Evolutionary conservation across 164 flowering plant genomes (phyloP).

Genomic region (Annona cherimola): DNA sequence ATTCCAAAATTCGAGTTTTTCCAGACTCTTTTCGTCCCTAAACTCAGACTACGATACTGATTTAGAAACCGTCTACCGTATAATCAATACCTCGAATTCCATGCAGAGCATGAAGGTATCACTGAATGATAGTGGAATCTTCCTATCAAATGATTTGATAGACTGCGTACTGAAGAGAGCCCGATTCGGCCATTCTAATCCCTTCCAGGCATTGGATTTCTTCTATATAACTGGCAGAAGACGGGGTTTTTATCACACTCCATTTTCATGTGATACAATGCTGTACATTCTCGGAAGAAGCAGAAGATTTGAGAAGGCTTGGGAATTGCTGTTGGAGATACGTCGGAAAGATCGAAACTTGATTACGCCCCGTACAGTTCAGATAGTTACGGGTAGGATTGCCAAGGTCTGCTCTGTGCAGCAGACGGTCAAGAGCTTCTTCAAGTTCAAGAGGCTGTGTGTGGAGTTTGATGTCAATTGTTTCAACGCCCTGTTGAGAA

Average conservation of each 20-base stretch:
- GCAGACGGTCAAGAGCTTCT: conserved; percentile 65
- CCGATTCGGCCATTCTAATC: conserved; percentile 71
- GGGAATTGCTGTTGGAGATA: conserved; percentile 59
- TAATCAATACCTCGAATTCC: conserved; percentile 34
- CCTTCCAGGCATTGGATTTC: conserved; percentile 60
- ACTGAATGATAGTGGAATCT: conserved; percentile 37
- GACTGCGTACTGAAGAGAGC: conserved; percentile 67
- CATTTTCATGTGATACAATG: conserved; percentile 65
- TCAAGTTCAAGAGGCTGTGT: conserved; percentile 44
- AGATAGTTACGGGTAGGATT: conserved; percentile 62
- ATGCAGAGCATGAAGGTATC: conserved; percentile 35
- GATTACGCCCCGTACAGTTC: conserved; percentile 56
- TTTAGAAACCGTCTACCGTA: conserved; percentile 31
- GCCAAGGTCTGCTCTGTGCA: conserved; percentile 81
- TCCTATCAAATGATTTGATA: conserved; percentile 56
- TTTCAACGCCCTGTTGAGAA: conserved; percentile 72
- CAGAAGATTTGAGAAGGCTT: conserved; percentile 47
- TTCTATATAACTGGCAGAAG: conserved; percentile 35
- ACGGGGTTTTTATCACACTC: conserved; percentile 58
- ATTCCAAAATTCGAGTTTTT: neutral
- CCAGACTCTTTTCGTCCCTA: conserved; percentile 8
- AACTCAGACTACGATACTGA: conserved; percentile 14
- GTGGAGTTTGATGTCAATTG: conserved; percentile 43
- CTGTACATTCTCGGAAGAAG: conserved; percentile 67
- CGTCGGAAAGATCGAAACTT: conserved; percentile 47